Evolutionary conservation across 139 green algal species (phyloP).

Genomic region (Monoraphidium neglectum): DNA sequence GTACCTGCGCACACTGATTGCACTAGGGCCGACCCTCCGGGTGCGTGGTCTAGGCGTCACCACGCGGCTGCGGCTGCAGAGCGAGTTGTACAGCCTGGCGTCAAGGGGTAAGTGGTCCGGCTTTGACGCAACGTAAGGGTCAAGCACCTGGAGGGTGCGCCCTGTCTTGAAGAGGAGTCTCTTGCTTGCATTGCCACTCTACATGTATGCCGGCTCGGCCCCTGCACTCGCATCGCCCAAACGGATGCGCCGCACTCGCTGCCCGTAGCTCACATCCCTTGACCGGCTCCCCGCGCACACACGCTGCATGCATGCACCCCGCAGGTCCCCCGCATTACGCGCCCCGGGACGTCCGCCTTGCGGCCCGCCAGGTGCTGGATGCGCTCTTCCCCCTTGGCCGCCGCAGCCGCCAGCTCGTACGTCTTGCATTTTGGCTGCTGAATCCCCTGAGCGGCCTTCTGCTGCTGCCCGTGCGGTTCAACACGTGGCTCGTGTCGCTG

Average conservation of each 20-base stretch:
- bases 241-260: no score
- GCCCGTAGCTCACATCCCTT: background rate
- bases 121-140: background rate
- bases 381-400: constrained; percentile 70
- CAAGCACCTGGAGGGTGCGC: background rate
- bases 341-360: constrained; percentile 57
- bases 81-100: constrained; percentile 75
- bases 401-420: constrained; percentile 57
- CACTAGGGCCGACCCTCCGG: constrained; percentile 36
- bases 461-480: constrained; percentile 29
- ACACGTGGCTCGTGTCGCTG: no score
- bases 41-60: constrained; percentile 34
- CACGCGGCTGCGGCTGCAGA: constrained; percentile 62
- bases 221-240: no score
- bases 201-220: background rate
- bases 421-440: constrained; percentile 53
- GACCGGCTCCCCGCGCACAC: background rate
- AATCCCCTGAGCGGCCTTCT: constrained; percentile 45
- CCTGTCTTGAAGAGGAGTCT: no score
- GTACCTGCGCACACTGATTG: constrained; percentile 24
- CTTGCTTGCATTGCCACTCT: no score
- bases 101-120: constrained; percentile 19
- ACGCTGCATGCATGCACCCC: background rate
- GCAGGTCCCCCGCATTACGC: constrained; percentile 72
- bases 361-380: constrained; percentile 53